phyloP scores from a whole-genome alignment of 2,329 filamentous ascomycete species.

The Colletotrichum sp. region DNA sequence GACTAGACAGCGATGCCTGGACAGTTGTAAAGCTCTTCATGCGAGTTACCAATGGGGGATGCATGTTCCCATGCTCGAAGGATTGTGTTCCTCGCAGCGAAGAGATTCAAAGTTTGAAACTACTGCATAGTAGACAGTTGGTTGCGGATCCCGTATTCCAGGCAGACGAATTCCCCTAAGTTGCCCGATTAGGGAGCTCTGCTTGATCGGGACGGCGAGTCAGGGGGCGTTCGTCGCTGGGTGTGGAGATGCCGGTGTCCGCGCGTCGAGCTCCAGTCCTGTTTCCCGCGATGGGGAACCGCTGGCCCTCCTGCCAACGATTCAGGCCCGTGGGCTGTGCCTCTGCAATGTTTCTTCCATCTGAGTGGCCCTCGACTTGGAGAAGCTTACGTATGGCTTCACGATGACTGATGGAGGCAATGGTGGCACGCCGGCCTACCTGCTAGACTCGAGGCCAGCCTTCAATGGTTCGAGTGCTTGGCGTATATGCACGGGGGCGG shows the following conservation, averaged over 20 bases:
- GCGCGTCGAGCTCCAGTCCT: not conserved
- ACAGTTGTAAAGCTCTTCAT: not conserved
- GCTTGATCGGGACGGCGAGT: not conserved
- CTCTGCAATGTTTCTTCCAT: not conserved
- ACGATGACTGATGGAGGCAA: not conserved
- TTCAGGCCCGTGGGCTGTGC: not conserved
- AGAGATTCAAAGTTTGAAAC: not conserved
- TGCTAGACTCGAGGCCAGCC: not conserved
- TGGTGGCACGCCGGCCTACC: not conserved
- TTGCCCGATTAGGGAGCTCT: not conserved
- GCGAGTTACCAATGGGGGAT: not conserved
- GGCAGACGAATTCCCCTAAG: not conserved
- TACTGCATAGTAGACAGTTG: not conserved
- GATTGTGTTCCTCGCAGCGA: not conserved
- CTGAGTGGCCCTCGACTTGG: not conserved
- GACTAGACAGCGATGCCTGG: not conserved
- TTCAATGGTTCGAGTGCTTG: not conserved
- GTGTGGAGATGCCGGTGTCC: not conserved
- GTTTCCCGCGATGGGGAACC: not conserved
- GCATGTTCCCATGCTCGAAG: not conserved
- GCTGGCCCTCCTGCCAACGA: not conserved
- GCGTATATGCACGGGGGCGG: not conserved
- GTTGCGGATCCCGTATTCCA: not conserved
- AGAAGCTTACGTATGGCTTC: not conserved
- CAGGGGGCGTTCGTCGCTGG: not conserved